Base-by-base conservation (phyloP, 2,329 filamentous ascomycete species). In the Penicillium freii region DNA sequence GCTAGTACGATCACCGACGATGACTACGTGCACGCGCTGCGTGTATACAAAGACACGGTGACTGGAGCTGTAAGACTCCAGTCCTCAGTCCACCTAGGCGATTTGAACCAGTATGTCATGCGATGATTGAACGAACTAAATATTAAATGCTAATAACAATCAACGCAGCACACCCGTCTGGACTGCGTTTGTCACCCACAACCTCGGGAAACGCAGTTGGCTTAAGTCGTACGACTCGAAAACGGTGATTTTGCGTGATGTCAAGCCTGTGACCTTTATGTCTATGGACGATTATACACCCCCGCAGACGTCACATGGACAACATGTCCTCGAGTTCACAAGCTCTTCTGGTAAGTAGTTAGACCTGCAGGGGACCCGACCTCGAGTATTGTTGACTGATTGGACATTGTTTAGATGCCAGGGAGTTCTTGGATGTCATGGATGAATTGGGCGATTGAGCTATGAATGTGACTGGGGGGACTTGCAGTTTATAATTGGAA, bases 121-220 rank as follows among this genome's bases (percentile, higher is more conserved):
- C 6, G 1, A 39, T 1, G 2, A 29, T 9, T 17, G 17, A 25
- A 36, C n/a, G 6, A 17, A 31, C 5, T 1, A 17, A 15, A 53
- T 13, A 15, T 8, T 23, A 9, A n/a, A 19, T 36, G 13, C 19
- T 36, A 44, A 51, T 55, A 36, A 48, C 19, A 5, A 40, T 36
- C 2, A 40, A 10, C 1, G 19, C 48, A 80, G 78, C 21, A 80
- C 82, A 2, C 84, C 84, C 0, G 81, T 87, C 54, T 87, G 84
- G 84, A 87, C 83, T 2, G 81, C 81, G 0, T 84, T 84, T 59
- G 75, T 84, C 21, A 81, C 80, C 1, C 71, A 78, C 25, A 77
- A 80, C 54, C 70, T 83, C 34, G 71, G 72, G 29, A 73, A 76
- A 51, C 75, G 70, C 5, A 73, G 71, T 34, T 85, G 83, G 82